Conservation (phyloP, 176 grass and related monocot genomes). For the Oryza brachyantha region DNA sequence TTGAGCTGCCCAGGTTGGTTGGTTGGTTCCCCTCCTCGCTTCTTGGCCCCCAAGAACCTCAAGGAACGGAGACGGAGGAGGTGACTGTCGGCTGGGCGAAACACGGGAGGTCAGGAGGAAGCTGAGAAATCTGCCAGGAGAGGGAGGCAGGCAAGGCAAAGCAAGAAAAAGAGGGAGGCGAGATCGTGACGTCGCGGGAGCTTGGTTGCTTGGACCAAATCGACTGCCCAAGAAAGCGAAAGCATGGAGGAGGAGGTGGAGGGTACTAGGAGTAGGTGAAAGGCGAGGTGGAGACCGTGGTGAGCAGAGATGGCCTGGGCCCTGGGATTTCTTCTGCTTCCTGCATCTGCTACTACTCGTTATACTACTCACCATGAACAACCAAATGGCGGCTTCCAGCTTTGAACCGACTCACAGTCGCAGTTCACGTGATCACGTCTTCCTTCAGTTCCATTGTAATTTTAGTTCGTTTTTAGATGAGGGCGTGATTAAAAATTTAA, state of each 20-base stretch:
- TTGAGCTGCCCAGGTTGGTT: too few relatives aligned
- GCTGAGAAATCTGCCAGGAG: constrained; percentile 12
- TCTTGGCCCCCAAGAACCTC: background rate
- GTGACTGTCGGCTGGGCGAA: background rate
- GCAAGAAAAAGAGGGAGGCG: too few relatives aligned
- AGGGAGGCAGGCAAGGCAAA: too few relatives aligned
- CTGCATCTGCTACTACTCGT: background rate
- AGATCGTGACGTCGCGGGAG: background rate
- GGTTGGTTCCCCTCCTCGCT: background rate
- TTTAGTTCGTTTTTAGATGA: too few relatives aligned
- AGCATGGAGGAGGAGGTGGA: background rate
- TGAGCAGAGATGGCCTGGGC: constrained; percentile 27
- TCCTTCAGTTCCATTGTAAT: too few relatives aligned
- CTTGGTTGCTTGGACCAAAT: constrained; percentile 7
- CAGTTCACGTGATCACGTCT: background rate
- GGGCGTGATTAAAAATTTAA: too few relatives aligned
- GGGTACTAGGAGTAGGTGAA: background rate
- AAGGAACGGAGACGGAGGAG: background rate
- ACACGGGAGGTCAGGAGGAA: background rate
- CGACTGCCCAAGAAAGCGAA: background rate
- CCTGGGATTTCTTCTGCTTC: background rate
- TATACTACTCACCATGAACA: background rate
- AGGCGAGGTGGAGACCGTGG: background rate
- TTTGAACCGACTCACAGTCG: background rate
- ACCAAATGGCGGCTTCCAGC: constrained; percentile 1